Evolutionary conservation across 2,329 filamentous ascomycete genomes (phyloP), one percentile per base, ranked within the genome.

Genomic region (Aspergillus fijiensis): DNA sequence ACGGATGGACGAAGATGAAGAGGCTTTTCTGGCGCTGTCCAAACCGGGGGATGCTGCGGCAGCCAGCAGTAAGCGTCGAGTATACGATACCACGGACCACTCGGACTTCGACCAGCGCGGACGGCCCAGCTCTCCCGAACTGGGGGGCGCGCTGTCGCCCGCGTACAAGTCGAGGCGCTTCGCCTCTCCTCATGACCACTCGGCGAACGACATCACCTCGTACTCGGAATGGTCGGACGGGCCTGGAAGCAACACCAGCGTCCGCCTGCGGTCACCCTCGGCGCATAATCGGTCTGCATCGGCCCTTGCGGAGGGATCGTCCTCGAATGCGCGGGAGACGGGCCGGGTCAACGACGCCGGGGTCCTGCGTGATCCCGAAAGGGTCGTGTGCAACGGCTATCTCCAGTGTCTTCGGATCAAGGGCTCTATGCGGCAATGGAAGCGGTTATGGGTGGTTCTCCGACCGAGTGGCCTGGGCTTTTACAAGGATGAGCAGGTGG

Each of bases 311-410:
- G 63, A 72, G 55, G 63, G 69, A 67, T 71, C 75, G 45, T 69
- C 74, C 23, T 69, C 74, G 2, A 62, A 72, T 9, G 69, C 71
- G 12, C 82, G 85, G 50, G 90, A 88, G 56, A 72, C 80, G 9
- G 89, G 86, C 72, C 88, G 91, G 69, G 75, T 84, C 55, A 89
- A 87, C 67, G 85, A 79, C 31, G 59, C 77, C 29, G 78, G 76
- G 47, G 82, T 55, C 74, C 67, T 81, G 47, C 83, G 89, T 57
- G 91, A 95, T 64, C 87, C 89, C 0, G 93, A 96, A 73, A 89
- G 93, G 27, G 89, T 98, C n/a, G 85, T 98, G 49, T 96, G 91
- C 84, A 92, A 98, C 72, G 93, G 94, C 55, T 93, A 92, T 83
- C 85, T 98, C 33, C 90, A 91, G 75, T 87, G 92, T 63, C 84